Percentiles rank a stretch among this genome's conserved stretches.
phyloP scores from a whole-genome alignment of 1,139 yeast species.

The Yamadazyma atmosphaerica region DNA sequence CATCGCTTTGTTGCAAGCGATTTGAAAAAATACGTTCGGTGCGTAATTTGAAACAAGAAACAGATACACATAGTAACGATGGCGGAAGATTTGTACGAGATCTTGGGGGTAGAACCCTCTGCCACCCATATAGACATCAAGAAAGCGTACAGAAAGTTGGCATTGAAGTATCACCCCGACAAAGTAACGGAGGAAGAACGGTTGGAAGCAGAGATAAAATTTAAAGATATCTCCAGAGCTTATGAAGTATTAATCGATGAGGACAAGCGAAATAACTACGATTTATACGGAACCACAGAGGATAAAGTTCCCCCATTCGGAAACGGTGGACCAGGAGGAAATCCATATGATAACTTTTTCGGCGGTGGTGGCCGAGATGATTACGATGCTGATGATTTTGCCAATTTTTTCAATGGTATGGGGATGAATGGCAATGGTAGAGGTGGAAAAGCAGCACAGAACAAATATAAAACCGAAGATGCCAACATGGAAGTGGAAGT shows the following conservation, averaged over 20 bases:
- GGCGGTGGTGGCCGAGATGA: slow-evolving; percentile 29
- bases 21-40: background rate
- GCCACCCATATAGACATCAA: slow-evolving; percentile 70
- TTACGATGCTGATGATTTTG: slow-evolving; percentile 67
- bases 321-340: slow-evolving; percentile 22
- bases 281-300: slow-evolving; percentile 53
- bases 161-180: slow-evolving; percentile 78
- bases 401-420: slow-evolving; percentile 62
- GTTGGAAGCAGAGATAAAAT: slow-evolving; percentile 65
- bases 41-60: background rate
- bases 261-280: slow-evolving; percentile 54
- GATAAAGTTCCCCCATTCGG: slow-evolving; percentile 22
- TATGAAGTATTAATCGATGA: slow-evolving; percentile 75
- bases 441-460: slow-evolving; percentile 13
- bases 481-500: slow-evolving; percentile 65
- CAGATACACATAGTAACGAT: slow-evolving; percentile 7
- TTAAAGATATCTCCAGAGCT: slow-evolving; percentile 76
- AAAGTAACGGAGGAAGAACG: slow-evolving; percentile 69
- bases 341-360: slow-evolving; percentile 46
- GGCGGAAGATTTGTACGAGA: slow-evolving; percentile 54
- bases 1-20: background rate
- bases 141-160: slow-evolving; percentile 74
- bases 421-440: slow-evolving; percentile 23
- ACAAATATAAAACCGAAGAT: slow-evolving; percentile 53
- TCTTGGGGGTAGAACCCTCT: slow-evolving; percentile 62